Conservation (phyloP, 139 green algal species). For the Nannochloris sp. region DNA sequence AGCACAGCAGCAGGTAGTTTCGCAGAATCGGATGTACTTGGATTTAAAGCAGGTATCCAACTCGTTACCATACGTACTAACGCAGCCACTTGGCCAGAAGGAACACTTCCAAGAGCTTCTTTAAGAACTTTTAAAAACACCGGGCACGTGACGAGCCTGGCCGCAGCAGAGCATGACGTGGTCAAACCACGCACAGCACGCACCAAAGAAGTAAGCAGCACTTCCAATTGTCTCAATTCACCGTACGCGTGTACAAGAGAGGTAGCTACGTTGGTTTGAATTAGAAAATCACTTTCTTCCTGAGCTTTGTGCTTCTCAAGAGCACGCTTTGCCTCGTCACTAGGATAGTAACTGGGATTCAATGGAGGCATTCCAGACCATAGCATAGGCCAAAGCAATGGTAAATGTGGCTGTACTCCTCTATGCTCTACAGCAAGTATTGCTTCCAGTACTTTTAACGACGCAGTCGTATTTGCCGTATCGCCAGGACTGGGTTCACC, state of each 20-base stretch:
- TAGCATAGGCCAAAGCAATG: slow-evolving; percentile 21
- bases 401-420: slow-evolving; percentile 20
- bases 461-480: background rate
- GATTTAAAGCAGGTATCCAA: background rate
- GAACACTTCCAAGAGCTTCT: slow-evolving; percentile 6
- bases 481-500: too few relatives aligned
- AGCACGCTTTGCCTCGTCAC: too few relatives aligned
- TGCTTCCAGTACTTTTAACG: slow-evolving; percentile 11
- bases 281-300: background rate
- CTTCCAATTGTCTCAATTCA: slow-evolving; percentile 30
- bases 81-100: slow-evolving; percentile 9
- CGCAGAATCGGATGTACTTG: too few relatives aligned
- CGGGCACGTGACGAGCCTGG: background rate
- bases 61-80: slow-evolving; percentile 5
- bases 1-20: background rate
- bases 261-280: background rate
- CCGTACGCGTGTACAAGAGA: slow-evolving; percentile 19
- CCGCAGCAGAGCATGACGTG: background rate
- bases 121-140: background rate
- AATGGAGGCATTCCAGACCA: background rate
- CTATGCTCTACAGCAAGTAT: slow-evolving; percentile 30
- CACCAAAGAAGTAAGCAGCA: slow-evolving; percentile 21
- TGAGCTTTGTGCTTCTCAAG: slow-evolving; percentile 3
- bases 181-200: background rate
- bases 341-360: background rate